Evolutionary conservation across 352 stramenopile species (phyloP), one percentile per base, ranked within the genome.

Genomic region (Globisporangium solare): DNA sequence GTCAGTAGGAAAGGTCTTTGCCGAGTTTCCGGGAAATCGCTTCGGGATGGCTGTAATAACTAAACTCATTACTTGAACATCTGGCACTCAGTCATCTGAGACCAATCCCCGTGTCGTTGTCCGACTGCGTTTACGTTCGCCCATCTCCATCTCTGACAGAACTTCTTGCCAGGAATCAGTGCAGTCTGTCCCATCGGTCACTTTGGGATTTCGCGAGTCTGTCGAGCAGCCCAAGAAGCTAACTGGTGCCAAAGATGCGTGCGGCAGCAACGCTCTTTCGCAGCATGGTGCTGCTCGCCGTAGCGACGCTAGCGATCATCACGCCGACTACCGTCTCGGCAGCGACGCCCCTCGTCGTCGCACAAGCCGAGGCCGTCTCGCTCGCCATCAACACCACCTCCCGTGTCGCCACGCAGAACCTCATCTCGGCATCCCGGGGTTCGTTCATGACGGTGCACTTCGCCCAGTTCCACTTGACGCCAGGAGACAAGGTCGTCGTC

Each of bases 391-490:
- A 77, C 58, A 60, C 61, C 45, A 71, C 48, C 21, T 48, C 45
- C 20, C 64, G 54, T 14, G 51, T 27, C 12, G 46, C 66, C 6
- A 46, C 49, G 8, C 46, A 72, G 43, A 43, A 64, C 46, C 62
- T 55, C 13, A 63, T 74, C 47, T 37, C 46, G 4, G 40, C 57
- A 7, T 20, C 55, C 2, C 58, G 64, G 20, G 60, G 68, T 15
- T 57, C 59, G 41, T 82, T 77, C 60, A 13, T 82, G 24, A 73
- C 65, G 0, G 47, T 82, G 22, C 72, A 78, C 50, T 82, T 82
- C 43, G 52, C 58, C 15, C 37, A 67, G 12, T 76, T 82, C 47
- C 42, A 63, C 20, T 63, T 82, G 39, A 59, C 67, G 0, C 51
- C 64, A 15, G 69, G 72, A 8, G 69, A 74, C 32, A 35, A 54